A percentile compares a stretch with the other conserved stretches of the same genome.
Evolutionary conservation across 352 stramenopile species (phyloP).

Genomic region (Saprolegnia diclina): DNA sequence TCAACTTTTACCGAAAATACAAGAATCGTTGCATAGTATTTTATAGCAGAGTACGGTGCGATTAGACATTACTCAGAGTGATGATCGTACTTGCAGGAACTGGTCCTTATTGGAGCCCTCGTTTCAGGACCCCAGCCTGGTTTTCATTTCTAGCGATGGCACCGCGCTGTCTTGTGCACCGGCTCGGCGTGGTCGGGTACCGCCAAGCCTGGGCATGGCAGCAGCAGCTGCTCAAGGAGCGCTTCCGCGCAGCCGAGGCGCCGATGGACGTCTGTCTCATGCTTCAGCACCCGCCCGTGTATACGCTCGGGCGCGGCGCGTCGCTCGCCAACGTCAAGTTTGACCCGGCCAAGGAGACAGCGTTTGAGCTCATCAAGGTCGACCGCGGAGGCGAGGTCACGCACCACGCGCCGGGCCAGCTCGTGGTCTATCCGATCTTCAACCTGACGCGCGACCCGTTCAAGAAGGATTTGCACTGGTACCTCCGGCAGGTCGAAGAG

Average conservation of each 20-base stretch:
- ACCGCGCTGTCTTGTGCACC: constrained; percentile 47
- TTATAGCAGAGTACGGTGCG: too few relatives aligned
- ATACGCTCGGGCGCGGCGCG: constrained; percentile 70
- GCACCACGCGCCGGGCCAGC: constrained; percentile 96
- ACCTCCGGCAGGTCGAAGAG: constrained; percentile 94
- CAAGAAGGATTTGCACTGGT: constrained; percentile 97
- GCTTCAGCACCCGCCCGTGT: constrained; percentile 89
- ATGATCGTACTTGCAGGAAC: too few relatives aligned
- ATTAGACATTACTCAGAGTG: too few relatives aligned
- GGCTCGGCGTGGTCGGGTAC: constrained; percentile 67
- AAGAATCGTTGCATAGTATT: too few relatives aligned
- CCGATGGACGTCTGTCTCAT: constrained; percentile 94
- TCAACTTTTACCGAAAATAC: too few relatives aligned
- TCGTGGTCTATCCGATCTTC: constrained; percentile 97
- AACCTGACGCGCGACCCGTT: constrained; percentile 83
- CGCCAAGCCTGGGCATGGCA: constrained; percentile 84
- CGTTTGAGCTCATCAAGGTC: constrained; percentile 91
- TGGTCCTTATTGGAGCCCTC: too few relatives aligned
- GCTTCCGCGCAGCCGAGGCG: constrained; percentile 88
- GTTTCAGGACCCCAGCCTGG: too few relatives aligned
- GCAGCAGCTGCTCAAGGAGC: constrained; percentile 79
- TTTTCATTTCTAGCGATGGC: too few relatives aligned
- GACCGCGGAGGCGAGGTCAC: constrained; percentile 99
- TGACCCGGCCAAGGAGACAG: constrained; percentile 43
- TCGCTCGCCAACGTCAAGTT: constrained; percentile 78